Base-by-base conservation (phyloP, 257 asterid species). In the Plantago ovata region DNA sequence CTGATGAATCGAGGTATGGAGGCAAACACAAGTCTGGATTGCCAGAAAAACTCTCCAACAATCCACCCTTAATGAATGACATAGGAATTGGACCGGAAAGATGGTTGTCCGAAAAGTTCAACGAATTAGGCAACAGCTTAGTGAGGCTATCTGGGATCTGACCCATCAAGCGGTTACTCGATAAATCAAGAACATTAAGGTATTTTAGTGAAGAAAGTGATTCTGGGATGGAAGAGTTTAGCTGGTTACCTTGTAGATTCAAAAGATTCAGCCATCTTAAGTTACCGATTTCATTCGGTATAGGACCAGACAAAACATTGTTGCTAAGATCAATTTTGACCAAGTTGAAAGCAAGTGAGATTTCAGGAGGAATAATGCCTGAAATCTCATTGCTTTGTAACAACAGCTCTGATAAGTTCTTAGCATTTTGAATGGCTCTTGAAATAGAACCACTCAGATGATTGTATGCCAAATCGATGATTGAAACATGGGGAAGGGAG, bases 1-100 rank as follows among this genome's bases (percentile, higher is more conserved):
- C n/a, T 0, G 83, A 13, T 19, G 79, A 60, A 20, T 74, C 74
- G 9, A 54, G 13, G 56, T 57, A 3, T 7, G 53, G 41, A 0
- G 84, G 87, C 10, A 85, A 20, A 60, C 98, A 89, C 2, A 93
- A 91, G 39, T 61, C 63, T 2, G 91, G 90, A 24, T 93, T 93
- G 43, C 84, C 87, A 4, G 80, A 50, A 60, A 89, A 93, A 62
- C 87, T 76, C 75, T 89, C 95, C 62, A 89, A 47, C 62, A 84
- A 58, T 13, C 95, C 97, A 11, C 81, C 94, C 54, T 67, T 74
- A 14, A 83, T 10, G 56, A 88, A 92, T 13, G 76, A 9, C 13
- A 58, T n/a, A 10, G 98, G 98, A n/a, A 88, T 79, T 4, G 80
- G 75, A 46, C 98, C 98, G 0, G 95, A 75, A 38, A 92, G 89